Evolutionary conservation across 2,329 filamentous ascomycete species (phyloP).

Genomic region (Curvularia sp.): DNA sequence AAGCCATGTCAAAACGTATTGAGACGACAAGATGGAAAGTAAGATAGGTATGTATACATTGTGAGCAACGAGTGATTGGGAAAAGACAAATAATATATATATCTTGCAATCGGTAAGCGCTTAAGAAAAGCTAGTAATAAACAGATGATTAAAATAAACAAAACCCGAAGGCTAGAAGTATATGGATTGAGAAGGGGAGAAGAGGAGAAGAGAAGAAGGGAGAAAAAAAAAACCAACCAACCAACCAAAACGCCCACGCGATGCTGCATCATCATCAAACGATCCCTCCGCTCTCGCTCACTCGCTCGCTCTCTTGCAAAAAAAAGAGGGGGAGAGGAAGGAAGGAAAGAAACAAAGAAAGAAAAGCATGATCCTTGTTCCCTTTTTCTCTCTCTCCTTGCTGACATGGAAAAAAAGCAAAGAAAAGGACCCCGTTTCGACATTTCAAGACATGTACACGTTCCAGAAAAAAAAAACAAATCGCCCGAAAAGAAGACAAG

Average conservation of each 20-base stretch:
- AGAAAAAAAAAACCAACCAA: neutral
- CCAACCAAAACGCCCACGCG: conserved; percentile 1
- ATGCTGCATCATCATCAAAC: conserved; percentile 3
- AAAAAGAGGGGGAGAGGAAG: too few species aligned
- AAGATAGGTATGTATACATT: too few species aligned
- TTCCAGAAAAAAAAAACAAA: neutral
- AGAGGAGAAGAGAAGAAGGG: too few species aligned
- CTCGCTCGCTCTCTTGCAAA: neutral
- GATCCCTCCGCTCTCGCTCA: neutral
- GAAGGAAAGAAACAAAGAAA: too few species aligned
- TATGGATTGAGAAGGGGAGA: neutral
- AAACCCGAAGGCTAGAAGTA: neutral
- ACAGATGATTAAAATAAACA: neutral
- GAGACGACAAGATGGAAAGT: neutral
- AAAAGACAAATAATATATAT: neutral
- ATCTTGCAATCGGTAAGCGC: neutral
- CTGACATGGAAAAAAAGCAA: neutral
- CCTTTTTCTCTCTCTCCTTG: neutral
- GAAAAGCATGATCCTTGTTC: too few species aligned
- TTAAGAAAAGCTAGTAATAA: neutral
- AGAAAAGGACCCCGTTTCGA: neutral
- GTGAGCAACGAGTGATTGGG: too few species aligned
- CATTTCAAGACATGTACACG: conserved; percentile 5
- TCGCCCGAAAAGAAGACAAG: neutral
- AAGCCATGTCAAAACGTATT: neutral